Percentiles rank a stretch among this genome's conserved stretches.
These are phyloP conservation scores for Chloranthus sessilifolius DNA, from an alignment of 164 flowering plant genomes.

Conservation along the genomic window DNA sequence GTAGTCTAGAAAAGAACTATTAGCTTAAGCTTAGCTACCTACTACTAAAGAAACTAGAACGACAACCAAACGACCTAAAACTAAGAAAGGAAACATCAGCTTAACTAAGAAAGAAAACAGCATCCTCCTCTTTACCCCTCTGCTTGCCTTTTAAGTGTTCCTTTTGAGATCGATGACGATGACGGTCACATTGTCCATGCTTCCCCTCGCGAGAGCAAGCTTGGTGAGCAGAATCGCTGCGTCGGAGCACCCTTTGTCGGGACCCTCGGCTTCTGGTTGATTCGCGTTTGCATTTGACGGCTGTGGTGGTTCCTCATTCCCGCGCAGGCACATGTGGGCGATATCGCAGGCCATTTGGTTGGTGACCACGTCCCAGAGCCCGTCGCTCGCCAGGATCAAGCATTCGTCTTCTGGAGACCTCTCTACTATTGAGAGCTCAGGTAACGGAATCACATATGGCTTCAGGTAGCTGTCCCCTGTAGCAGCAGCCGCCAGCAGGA, in stretches of 20 bases:
- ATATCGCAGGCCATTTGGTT: slow-evolving; percentile 66
- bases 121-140: no score
- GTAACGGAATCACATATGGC: slow-evolving; percentile 60
- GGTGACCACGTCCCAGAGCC: slow-evolving; percentile 76
- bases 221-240: slow-evolving; percentile 73
- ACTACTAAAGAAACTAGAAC: no score
- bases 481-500: slow-evolving; percentile 1
- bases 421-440: slow-evolving; percentile 57
- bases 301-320: slow-evolving; percentile 29
- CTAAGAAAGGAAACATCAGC: no score
- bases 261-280: no score
- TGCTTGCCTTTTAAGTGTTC: no score
- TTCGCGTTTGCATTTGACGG: slow-evolving; percentile 13
- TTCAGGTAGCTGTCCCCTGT: slow-evolving; percentile 65
- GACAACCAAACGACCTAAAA: no score
- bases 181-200: slow-evolving; percentile 75
- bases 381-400: slow-evolving; percentile 73
- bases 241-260: slow-evolving; percentile 70
- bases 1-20: no score
- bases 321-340: slow-evolving; percentile 66
- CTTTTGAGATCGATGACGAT: slow-evolving; percentile 62
- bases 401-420: slow-evolving; percentile 63
- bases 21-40: no score
- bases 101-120: no score
- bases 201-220: slow-evolving; percentile 72